phyloP scores from a whole-genome alignment of 495 filamentous ascomycete species.

The Penicillium steckii region DNA sequence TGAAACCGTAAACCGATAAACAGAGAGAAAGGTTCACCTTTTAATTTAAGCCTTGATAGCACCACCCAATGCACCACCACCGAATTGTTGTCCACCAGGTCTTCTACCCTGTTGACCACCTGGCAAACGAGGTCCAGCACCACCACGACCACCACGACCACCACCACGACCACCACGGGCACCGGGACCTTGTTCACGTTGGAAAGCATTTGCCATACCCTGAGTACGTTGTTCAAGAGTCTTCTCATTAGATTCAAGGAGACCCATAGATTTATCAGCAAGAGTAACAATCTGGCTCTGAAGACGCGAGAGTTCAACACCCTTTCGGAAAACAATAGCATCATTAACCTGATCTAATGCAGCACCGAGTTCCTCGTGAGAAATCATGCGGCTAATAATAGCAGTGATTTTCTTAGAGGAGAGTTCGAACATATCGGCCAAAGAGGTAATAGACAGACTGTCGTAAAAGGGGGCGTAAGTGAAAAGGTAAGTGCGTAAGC shows the following conservation, averaged over 20 bases:
- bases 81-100: constrained; percentile 60
- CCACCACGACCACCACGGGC: constrained; percentile 66
- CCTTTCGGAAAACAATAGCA: constrained; percentile 98
- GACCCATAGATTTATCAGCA: constrained; percentile 89
- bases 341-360: constrained; percentile 97
- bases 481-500: constrained; percentile 96
- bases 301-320: constrained; percentile 92
- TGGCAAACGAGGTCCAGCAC: constrained; percentile 59
- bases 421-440: constrained; percentile 95
- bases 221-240: constrained; percentile 95
- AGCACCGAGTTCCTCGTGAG: constrained; percentile 94
- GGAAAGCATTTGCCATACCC: constrained; percentile 92
- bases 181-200: constrained; percentile 76
- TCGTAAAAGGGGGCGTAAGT: constrained; percentile 99
- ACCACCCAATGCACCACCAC: constrained; percentile 62
- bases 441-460: constrained; percentile 79
- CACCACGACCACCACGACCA: constrained; percentile 63
- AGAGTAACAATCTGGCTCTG: constrained; percentile 93
- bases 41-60: constrained; percentile 63
- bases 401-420: constrained; percentile 83
- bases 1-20: too few species aligned
- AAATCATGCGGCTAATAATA: constrained; percentile 99
- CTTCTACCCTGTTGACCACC: constrained; percentile 50
- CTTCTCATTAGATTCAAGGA: constrained; percentile 97
- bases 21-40: constrained; percentile 25